Percentiles rank a stretch among this genome's conserved stretches.
phyloP scores from a whole-genome alignment of 495 filamentous ascomycete genomes.

The Jackrogersella multiformis region DNA sequence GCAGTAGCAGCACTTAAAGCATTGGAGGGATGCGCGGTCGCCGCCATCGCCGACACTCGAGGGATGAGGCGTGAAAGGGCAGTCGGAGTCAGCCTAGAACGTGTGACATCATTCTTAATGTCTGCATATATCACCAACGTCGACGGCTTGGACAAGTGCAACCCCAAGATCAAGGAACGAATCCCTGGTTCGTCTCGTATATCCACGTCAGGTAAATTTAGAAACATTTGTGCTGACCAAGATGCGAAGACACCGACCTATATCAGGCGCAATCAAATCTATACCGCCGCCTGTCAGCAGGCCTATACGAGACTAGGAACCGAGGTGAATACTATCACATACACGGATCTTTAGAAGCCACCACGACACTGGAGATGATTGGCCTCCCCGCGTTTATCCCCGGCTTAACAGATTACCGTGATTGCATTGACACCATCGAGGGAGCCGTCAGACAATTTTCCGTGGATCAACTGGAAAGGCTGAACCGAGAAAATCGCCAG shows the following conservation, averaged over 20 bases:
- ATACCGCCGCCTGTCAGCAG: conserved; percentile 78
- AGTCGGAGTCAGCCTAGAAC: conserved; percentile 70
- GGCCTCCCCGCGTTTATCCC: conserved; percentile 70
- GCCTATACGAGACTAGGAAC: conserved; percentile 75
- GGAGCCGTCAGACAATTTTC: conserved; percentile 70
- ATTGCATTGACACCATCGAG: conserved; percentile 74
- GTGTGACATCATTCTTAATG: conserved; percentile 72
- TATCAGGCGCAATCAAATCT: conserved; percentile 72
- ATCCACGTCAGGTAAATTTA: background rate
- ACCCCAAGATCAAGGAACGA: conserved; percentile 67
- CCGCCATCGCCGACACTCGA: conserved; percentile 68
- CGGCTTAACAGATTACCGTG: conserved; percentile 70
- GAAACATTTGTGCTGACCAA: conserved; percentile 34
- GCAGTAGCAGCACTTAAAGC: conserved; percentile 73
- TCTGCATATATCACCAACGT: conserved; percentile 77
- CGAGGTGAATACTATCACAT: conserved; percentile 77
- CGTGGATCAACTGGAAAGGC: conserved; percentile 67
- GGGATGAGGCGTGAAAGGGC: conserved; percentile 44
- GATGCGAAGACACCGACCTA: conserved; percentile 71
- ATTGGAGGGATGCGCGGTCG: conserved; percentile 72
- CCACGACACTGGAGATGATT: conserved; percentile 74
- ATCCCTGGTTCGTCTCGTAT: conserved; percentile 64
- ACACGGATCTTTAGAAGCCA: conserved; percentile 79
- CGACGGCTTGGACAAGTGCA: conserved; percentile 71
- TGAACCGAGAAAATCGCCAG: conserved; percentile 69